Base-by-base conservation (phyloP, 1,284 basidiomycete species). In the Cystobasidium slooffiae region DNA sequence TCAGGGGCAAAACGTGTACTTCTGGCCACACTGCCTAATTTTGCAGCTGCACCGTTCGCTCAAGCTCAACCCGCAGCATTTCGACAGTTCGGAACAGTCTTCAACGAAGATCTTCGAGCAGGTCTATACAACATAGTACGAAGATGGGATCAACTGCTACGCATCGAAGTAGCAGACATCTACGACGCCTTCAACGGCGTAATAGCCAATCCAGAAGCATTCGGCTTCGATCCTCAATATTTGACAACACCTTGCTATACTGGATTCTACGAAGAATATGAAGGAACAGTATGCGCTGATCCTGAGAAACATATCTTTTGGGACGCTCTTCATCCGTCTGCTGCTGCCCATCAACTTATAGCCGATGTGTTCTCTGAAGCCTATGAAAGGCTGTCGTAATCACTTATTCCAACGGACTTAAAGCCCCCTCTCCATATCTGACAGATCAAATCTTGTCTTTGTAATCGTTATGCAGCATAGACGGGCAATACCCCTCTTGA, bases 241-340 rank as follows among this genome's bases (percentile, higher is more conserved):
- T 9, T 46, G 41, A 37, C 44, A n/a, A 46, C n/a, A 43, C 44
- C 59, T 22, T 72, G 69, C 51, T 63, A 53, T 20, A 63, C 46
- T 44, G 69, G 69, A 20, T 44, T 47, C 14, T 72, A 72, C 43
- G 37, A 56, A 43, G 8, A 56, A 16, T 51, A 53, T 18, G 49
- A 63, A 14, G 49, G 47, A 6, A 41, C 39, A 18, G 22, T 72
- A 8, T 72, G 69, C 20, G 69, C 53, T 5, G 61, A 64, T 53
- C 69, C 58, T 6, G 61, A 63, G 14, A 72, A 64, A 22, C 43
- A 72, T 47, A 51, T 72, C 6, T 72, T 52, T 51, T 72, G 69
- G 69, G 69, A 72, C 31, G 46, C 51, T 12, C 43, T 63, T 22
- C 69, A 72, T 31, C 69, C 69, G 10, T 37, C 69, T 39, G 46